phyloP scores from a whole-genome alignment of 305 asterid species.

The Stenogyne calaminthoides region DNA sequence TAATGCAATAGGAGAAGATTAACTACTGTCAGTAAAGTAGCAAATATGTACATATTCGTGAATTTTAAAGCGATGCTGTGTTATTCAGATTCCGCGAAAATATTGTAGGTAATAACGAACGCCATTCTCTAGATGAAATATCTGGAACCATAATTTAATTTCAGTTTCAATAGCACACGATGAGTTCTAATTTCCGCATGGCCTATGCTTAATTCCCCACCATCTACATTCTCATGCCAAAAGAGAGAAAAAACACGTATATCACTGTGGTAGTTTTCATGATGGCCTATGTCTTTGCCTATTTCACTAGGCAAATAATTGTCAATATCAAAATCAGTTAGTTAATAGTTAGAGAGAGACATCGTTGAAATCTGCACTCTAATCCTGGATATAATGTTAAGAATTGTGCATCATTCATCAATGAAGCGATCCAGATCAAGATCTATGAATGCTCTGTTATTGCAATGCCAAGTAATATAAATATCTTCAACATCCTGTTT shows the following conservation, averaged over 20 bases:
- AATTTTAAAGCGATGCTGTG: neutral
- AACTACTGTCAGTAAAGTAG: neutral
- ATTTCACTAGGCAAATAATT: slow-evolving; percentile 5
- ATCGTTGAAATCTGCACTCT: neutral
- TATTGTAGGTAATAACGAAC: neutral
- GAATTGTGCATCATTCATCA: neutral
- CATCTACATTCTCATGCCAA: neutral
- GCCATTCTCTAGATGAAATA: slow-evolving; percentile 16
- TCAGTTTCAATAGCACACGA: slow-evolving; percentile 7
- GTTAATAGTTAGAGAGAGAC: neutral
- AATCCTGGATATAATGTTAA: neutral
- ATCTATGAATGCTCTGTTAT: no score
- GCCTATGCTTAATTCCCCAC: neutral
- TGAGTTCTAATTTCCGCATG: neutral
- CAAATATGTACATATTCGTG: neutral
- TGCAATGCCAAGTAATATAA: no score
- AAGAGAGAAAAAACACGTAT: neutral
- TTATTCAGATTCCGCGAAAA: neutral
- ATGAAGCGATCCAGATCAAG: neutral
- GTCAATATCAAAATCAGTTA: neutral
- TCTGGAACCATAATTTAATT: neutral
- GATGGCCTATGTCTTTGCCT: no score
- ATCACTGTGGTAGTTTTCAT: neutral
- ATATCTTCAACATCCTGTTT: no score
- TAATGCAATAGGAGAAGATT: slow-evolving; percentile 14